phyloP scores from a whole-genome alignment of 1,284 basidiomycete species.

The Abortiporus biennis region DNA sequence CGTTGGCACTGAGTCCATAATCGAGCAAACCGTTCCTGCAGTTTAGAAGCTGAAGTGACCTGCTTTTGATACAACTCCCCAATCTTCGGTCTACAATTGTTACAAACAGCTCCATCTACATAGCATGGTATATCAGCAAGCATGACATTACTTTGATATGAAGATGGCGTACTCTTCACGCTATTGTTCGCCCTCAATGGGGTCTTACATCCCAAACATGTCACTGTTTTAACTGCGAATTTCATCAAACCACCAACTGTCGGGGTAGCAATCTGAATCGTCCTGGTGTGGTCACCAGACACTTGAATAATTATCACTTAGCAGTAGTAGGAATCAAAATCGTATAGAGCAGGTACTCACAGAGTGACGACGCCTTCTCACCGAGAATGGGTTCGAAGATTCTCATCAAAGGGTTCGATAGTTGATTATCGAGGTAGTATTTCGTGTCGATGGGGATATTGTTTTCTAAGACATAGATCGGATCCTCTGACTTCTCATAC shows the following conservation, averaged over 20 bases:
- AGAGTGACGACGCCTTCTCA: conserved; percentile 77
- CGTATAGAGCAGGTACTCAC: conserved; percentile 38
- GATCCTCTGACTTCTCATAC: conserved; percentile 96
- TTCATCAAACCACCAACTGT: conserved; percentile 95
- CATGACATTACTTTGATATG: conserved; percentile 1
- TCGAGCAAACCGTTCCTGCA: conserved; percentile 87
- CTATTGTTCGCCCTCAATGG: conserved; percentile 71
- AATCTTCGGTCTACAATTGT: conserved; percentile 81
- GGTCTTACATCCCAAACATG: conserved; percentile 92
- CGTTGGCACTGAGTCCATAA: conserved; percentile 97
- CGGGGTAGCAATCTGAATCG: conserved; percentile 91
- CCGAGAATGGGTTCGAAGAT: conserved; percentile 98
- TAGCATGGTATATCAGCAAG: conserved; percentile 11
- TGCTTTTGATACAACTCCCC: conserved; percentile 93
- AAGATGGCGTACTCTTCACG: conserved; percentile 48
- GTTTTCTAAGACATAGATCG: conserved; percentile 92
- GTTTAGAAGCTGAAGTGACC: conserved; percentile 61
- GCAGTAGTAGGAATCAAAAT: too few species aligned
- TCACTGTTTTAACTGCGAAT: conserved; percentile 90
- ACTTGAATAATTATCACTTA: too few species aligned
- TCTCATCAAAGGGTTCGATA: conserved; percentile 91
- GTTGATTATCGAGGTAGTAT: conserved; percentile 95
- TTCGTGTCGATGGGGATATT: conserved; percentile 95
- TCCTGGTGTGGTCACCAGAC: conserved; percentile 88
- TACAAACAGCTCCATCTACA: conserved; percentile 88